phyloP scores from a whole-genome alignment of 2,329 filamentous ascomycete species.

The Knufia fluminis region DNA sequence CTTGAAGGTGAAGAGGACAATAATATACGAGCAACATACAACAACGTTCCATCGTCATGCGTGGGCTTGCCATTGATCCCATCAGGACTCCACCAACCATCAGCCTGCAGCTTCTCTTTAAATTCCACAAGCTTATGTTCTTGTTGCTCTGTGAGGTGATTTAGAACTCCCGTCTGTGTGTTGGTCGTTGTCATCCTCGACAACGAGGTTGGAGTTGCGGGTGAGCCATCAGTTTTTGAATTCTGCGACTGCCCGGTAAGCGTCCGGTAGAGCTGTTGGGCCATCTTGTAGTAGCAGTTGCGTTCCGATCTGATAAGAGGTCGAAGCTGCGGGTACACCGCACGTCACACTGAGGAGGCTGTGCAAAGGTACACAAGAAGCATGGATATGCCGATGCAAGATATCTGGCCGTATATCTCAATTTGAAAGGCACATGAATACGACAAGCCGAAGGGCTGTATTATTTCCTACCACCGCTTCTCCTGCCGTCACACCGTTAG shows the following conservation, averaged over 20 bases:
- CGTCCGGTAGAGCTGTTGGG: slow-evolving; percentile 17
- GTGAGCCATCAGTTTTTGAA: slow-evolving; percentile 14
- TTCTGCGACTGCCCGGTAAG: slow-evolving; percentile 21
- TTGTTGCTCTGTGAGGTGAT: slow-evolving; percentile 64
- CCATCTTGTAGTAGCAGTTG: neutral
- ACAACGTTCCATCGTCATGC: slow-evolving; percentile 39
- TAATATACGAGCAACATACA: slow-evolving; percentile 30
- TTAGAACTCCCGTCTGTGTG: slow-evolving; percentile 56
- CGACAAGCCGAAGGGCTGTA: neutral
- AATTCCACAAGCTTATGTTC: slow-evolving; percentile 59
- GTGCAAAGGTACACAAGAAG: neutral
- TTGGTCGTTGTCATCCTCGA: slow-evolving; percentile 21
- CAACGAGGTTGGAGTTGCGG: slow-evolving; percentile 11
- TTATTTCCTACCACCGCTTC: neutral
- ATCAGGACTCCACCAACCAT: slow-evolving; percentile 43
- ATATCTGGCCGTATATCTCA: neutral
- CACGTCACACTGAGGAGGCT: slow-evolving; percentile 2
- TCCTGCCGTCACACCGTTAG: too few relatives aligned
- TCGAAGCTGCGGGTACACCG: neutral
- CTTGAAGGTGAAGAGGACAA: neutral
- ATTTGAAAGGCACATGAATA: neutral
- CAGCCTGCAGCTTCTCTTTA: slow-evolving; percentile 57
- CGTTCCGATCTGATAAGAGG: neutral
- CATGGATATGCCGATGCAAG: neutral
- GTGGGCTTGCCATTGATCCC: slow-evolving; percentile 30